A percentile compares a stretch with the other conserved stretches of the same genome.
phyloP scores from a whole-genome alignment of 805 yeast genomes.

The Jamesozyma lodderae region DNA sequence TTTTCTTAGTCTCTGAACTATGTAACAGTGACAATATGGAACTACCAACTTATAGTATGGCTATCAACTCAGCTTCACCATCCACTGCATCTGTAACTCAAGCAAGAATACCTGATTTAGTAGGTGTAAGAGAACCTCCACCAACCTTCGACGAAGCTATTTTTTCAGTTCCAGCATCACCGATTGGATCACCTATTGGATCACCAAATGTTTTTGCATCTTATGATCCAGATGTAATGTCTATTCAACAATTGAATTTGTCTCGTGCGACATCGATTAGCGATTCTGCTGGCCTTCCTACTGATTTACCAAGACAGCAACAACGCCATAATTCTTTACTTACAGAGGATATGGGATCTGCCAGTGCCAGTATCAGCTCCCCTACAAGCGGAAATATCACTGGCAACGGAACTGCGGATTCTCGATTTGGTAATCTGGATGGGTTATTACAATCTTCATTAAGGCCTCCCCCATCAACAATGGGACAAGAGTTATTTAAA shows the following conservation, averaged over 20 bases:
- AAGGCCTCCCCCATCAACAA: neutral
- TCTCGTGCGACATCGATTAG: slow-evolving; percentile 20
- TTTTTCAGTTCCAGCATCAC: slow-evolving; percentile 38
- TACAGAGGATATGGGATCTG: neutral
- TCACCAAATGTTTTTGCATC: slow-evolving; percentile 12
- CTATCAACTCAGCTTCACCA: slow-evolving; percentile 7
- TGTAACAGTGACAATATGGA: slow-evolving; percentile 32
- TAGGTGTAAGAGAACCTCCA: slow-evolving; percentile 23
- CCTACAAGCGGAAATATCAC: too few species aligned
- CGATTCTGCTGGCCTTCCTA: too few species aligned
- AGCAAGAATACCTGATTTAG: neutral
- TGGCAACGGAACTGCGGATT: too few species aligned
- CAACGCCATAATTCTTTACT: too few species aligned
- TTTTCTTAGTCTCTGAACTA: slow-evolving; percentile 40
- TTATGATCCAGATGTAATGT: slow-evolving; percentile 13
- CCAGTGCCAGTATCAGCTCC: neutral
- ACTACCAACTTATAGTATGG: slow-evolving; percentile 32
- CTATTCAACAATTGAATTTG: slow-evolving; percentile 18
- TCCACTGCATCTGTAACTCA: slow-evolving; percentile 8
- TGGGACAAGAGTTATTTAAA: slow-evolving; percentile 4
- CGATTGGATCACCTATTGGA: slow-evolving; percentile 25
- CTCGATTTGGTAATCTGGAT: slow-evolving; percentile 17
- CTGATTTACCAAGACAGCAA: too few species aligned
- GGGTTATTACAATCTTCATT: slow-evolving; percentile 9
- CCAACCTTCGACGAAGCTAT: slow-evolving; percentile 62